phyloP scores from a whole-genome alignment of 495 filamentous ascomycete species.

The Podospora comata region DNA sequence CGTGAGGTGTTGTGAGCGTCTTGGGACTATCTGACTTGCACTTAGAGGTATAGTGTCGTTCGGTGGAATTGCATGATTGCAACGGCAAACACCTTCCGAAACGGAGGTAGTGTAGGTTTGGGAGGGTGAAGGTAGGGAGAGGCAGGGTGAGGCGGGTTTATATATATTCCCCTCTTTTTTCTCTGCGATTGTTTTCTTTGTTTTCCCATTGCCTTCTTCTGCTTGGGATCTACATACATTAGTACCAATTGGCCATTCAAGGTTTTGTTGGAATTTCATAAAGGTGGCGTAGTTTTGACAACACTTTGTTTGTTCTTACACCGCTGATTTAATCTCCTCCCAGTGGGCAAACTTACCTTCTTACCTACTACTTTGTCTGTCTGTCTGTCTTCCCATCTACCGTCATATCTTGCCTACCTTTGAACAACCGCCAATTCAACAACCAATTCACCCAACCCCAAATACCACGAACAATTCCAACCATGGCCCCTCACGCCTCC shows the following conservation, averaged over 20 bases:
- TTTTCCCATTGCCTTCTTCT: constrained; percentile 10
- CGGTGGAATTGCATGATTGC: constrained; percentile 9
- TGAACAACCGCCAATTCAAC: neutral
- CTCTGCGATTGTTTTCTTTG: neutral
- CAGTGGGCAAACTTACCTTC: neutral
- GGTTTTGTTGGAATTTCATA: neutral
- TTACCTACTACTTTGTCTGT: neutral
- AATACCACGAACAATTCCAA: neutral
- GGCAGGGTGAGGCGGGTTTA: neutral
- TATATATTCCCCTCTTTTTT: neutral
- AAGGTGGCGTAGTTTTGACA: neutral
- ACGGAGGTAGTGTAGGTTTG: neutral
- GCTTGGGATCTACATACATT: neutral
- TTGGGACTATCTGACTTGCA: constrained; percentile 52
- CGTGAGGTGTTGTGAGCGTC: constrained; percentile 30
- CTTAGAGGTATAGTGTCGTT: constrained; percentile 59
- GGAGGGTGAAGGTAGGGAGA: neutral
- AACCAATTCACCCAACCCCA: neutral
- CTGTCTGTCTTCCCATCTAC: constrained; percentile 1
- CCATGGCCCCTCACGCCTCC: constrained; percentile 58
- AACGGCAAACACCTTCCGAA: constrained; percentile 2
- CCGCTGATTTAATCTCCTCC: neutral
- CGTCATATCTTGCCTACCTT: neutral
- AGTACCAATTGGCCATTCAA: neutral
- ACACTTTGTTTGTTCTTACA: neutral